Percentiles rank a stretch among this genome's conserved stretches.
phyloP scores from a whole-genome alignment of 768 basidiomycete species.

The Lactifluus volemus region DNA sequence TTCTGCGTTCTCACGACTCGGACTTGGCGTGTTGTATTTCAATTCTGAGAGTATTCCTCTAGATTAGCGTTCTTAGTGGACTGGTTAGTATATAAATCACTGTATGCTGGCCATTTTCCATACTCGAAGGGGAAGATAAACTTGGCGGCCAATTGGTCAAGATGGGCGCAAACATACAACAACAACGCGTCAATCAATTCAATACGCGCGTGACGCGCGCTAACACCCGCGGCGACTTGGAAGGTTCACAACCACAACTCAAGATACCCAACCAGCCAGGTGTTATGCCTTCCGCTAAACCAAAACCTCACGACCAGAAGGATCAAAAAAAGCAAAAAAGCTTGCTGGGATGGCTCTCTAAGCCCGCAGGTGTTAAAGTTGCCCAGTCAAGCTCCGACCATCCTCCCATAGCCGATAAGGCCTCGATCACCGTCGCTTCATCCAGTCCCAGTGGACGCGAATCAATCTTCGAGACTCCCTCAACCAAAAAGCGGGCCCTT shows the following conservation, averaged over 20 bases:
- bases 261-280: not conserved
- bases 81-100: too few species aligned
- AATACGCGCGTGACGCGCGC: slow-evolving; percentile 3
- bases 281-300: slow-evolving; percentile 9
- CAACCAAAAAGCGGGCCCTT: slow-evolving; percentile 16
- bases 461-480: slow-evolving; percentile 18
- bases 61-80: too few species aligned
- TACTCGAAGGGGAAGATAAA: not conserved
- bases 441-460: slow-evolving; percentile 17
- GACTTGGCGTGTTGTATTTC: not conserved
- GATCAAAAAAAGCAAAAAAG: slow-evolving; percentile 60
- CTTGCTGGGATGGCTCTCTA: slow-evolving; percentile 57
- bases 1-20: not conserved
- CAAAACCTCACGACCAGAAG: slow-evolving; percentile 5
- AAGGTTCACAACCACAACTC: not conserved
- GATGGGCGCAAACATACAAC: not conserved
- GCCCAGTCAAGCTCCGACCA: slow-evolving; percentile 9
- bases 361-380: slow-evolving; percentile 15
- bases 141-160: not conserved
- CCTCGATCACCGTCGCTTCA: slow-evolving; percentile 1
- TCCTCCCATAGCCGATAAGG: not conserved
- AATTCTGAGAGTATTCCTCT: too few species aligned
- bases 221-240: not conserved
- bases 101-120: too few species aligned
- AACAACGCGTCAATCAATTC: slow-evolving; percentile 16